These are phyloP conservation scores for Diutina rugosa DNA, from an alignment of 1,139 yeast genomes.

Conservation along the genomic window DNA sequence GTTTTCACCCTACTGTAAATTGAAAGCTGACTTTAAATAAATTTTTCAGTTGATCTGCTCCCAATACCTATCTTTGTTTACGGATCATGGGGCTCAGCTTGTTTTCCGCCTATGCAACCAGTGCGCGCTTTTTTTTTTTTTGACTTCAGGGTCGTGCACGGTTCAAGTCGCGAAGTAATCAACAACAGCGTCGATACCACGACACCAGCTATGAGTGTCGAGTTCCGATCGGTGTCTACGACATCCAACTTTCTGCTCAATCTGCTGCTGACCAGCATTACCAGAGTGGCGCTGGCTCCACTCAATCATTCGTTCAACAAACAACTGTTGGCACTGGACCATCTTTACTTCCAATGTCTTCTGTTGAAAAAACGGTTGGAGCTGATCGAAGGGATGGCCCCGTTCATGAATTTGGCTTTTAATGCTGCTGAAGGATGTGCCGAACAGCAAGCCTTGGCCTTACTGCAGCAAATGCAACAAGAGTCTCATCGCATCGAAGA, in stretches of 20 bases:
- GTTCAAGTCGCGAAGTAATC: background rate
- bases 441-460: slow-evolving; percentile 59
- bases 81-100: background rate
- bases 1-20: no score
- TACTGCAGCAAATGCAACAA: slow-evolving; percentile 24
- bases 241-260: slow-evolving; percentile 3
- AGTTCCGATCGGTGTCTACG: slow-evolving; percentile 1
- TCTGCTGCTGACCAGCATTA: slow-evolving; percentile 17
- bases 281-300: slow-evolving; percentile 31
- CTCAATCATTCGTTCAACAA: slow-evolving; percentile 39
- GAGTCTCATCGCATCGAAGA: slow-evolving; percentile 2
- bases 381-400: slow-evolving; percentile 57
- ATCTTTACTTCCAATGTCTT: slow-evolving; percentile 62
- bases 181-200: background rate
- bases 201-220: background rate
- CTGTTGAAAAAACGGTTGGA: slow-evolving; percentile 45
- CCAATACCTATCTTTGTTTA: background rate
- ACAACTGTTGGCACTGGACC: slow-evolving; percentile 54
- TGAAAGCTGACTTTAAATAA: background rate
- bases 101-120: background rate
- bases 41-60: background rate
- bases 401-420: slow-evolving; percentile 37
- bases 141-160: background rate
- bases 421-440: slow-evolving; percentile 48
- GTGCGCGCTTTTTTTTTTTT: background rate